phyloP scores from a whole-genome alignment of 1,284 basidiomycete genomes.

The Fomitopsis schrenkii region DNA sequence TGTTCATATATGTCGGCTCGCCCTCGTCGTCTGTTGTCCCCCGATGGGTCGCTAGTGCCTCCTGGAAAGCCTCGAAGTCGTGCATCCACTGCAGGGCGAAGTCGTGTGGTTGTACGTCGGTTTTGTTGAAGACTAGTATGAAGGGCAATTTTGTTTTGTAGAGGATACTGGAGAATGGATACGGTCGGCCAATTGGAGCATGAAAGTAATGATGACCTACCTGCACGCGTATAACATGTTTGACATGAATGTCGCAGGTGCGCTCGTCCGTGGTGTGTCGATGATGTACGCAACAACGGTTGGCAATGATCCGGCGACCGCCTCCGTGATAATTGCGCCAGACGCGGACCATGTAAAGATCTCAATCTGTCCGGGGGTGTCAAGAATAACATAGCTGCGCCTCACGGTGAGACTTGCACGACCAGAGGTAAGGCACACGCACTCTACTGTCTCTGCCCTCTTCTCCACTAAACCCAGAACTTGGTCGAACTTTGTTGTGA shows the following conservation, averaged over 20 bases:
- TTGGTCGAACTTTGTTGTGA: slow-evolving; percentile 99
- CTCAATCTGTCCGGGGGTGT: slow-evolving; percentile 99
- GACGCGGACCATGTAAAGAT: slow-evolving; percentile 99
- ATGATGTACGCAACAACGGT: slow-evolving; percentile 97
- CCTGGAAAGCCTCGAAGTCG: slow-evolving; percentile 91
- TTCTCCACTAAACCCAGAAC: slow-evolving; percentile 93
- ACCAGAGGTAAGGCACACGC: slow-evolving; percentile 28
- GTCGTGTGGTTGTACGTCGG: slow-evolving; percentile 83
- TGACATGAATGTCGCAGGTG: slow-evolving; percentile 98
- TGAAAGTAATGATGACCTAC: slow-evolving; percentile 35
- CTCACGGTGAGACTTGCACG: background rate
- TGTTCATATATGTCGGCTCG: slow-evolving; percentile 97
- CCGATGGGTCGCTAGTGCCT: slow-evolving; percentile 60
- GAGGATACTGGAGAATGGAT: slow-evolving; percentile 64
- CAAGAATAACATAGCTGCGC: slow-evolving; percentile 87
- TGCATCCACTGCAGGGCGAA: slow-evolving; percentile 99
- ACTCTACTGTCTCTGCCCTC: slow-evolving; percentile 85
- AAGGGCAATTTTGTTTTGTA: slow-evolving; percentile 99
- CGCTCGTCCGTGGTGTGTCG: slow-evolving; percentile 92
- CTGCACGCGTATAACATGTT: slow-evolving; percentile 99
- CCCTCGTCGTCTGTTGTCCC: slow-evolving; percentile 77
- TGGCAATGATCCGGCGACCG: slow-evolving; percentile 91
- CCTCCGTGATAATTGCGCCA: slow-evolving; percentile 97
- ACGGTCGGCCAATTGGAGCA: background rate
- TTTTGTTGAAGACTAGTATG: slow-evolving; percentile 99